Conservation (phyloP, 116 monocot genomes). For the Cymodocea nodosa region DNA sequence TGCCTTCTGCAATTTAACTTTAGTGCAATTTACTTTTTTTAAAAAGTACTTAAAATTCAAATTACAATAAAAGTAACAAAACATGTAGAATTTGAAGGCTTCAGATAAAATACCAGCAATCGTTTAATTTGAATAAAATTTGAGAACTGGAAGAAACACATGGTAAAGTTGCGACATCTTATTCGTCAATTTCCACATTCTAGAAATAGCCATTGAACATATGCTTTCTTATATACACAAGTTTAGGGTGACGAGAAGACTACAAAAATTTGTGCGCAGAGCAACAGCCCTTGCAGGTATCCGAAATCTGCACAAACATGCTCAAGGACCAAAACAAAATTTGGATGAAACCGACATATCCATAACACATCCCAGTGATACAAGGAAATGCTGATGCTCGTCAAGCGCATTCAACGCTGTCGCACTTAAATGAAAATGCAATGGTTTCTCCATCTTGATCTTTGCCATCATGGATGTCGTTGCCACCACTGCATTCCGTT, state of each 20-base stretch:
- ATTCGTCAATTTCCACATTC: constrained; percentile 46
- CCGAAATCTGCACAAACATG: constrained; percentile 40
- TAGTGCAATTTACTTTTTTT: too few species aligned
- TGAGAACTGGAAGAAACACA: too few species aligned
- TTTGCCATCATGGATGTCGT: constrained; percentile 5
- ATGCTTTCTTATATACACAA: constrained; percentile 74
- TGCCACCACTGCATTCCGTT: constrained; percentile 24
- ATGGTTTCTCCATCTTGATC: not conserved
- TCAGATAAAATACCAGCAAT: not conserved
- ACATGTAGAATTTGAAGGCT: not conserved
- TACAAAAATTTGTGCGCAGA: constrained; percentile 22
- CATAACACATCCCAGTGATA: not conserved
- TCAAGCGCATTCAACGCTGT: not conserved
- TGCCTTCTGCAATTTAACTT: too few species aligned
- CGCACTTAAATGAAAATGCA: not conserved
- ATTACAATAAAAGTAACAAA: too few species aligned
- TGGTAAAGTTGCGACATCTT: constrained; percentile 11
- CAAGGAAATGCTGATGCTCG: too few species aligned
- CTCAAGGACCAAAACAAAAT: constrained; percentile 9
- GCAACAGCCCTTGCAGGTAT: constrained; percentile 15
- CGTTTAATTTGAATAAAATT: too few species aligned
- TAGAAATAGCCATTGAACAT: constrained; percentile 19
- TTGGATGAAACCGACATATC: not conserved
- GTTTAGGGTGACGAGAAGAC: constrained; percentile 22
- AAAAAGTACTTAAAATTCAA: too few species aligned